Evolutionary conservation across 805 yeast genomes (phyloP).

Genomic region (Groenewaldozyma tartarivorans): DNA sequence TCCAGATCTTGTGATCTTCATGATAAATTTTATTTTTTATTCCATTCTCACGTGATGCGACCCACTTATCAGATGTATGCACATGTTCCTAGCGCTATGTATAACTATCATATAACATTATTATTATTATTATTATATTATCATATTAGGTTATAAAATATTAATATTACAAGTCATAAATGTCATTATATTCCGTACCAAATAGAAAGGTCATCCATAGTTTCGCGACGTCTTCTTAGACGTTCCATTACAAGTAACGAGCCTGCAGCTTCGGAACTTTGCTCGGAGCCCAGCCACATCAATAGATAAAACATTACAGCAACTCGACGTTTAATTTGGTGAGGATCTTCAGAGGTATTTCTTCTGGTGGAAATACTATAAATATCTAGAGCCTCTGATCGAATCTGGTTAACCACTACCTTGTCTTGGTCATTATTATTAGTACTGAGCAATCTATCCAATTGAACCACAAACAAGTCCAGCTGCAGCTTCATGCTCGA

Average conservation of each 20-base stretch:
- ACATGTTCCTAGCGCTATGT: too few species aligned
- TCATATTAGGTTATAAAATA: too few species aligned
- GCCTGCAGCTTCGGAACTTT: slow-evolving; percentile 7
- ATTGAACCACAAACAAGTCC: slow-evolving; percentile 24
- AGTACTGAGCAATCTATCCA: slow-evolving; percentile 16
- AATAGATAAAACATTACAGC: background rate
- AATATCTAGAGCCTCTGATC: background rate
- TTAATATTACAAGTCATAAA: too few species aligned
- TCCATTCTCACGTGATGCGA: too few species aligned
- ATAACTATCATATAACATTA: too few species aligned
- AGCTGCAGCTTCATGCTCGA: slow-evolving; percentile 21
- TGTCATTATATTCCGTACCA: too few species aligned
- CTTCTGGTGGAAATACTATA: background rate
- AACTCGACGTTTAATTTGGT: background rate
- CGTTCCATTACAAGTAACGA: slow-evolving; percentile 22
- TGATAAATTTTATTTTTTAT: too few species aligned
- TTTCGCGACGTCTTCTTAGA: slow-evolving; percentile 14
- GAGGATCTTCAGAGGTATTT: background rate
- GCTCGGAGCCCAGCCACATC: slow-evolving; percentile 1
- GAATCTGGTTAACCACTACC: background rate
- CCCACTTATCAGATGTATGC: too few species aligned
- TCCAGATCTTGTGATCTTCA: too few species aligned
- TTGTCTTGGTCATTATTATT: background rate
- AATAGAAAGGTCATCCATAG: too few species aligned
- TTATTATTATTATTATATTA: too few species aligned